Evolutionary conservation across 164 flowering plant genomes (phyloP).

Genomic region (Vitis amurensis): DNA sequence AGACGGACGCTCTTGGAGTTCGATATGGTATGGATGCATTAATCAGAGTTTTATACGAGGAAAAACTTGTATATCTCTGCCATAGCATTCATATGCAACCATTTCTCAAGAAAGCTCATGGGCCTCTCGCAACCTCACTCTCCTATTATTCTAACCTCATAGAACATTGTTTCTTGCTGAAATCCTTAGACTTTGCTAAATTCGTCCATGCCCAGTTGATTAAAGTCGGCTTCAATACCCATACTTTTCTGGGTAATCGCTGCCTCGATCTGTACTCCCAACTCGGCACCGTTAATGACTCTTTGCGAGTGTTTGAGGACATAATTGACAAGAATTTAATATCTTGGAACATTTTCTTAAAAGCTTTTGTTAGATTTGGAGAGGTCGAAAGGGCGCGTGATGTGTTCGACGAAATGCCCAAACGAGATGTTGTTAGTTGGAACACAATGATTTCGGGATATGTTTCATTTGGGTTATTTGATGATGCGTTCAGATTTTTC

Average conservation of each 20-base stretch:
- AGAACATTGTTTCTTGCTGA: slow-evolving; percentile 31
- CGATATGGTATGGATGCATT: no score
- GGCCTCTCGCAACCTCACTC: slow-evolving; percentile 16
- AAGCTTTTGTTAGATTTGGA: slow-evolving; percentile 20
- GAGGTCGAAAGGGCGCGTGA: background rate
- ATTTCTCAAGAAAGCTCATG: slow-evolving; percentile 13
- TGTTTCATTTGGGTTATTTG: slow-evolving; percentile 13
- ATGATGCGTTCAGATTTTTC: slow-evolving; percentile 11
- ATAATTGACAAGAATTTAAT: slow-evolving; percentile 31
- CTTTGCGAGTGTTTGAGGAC: slow-evolving; percentile 33
- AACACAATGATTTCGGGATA: slow-evolving; percentile 16
- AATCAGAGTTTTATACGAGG: no score
- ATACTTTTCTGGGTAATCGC: slow-evolving; percentile 60
- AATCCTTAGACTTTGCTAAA: slow-evolving; percentile 32
- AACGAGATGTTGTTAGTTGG: slow-evolving; percentile 19
- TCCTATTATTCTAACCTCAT: slow-evolving; percentile 37
- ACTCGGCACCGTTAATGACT: slow-evolving; percentile 29
- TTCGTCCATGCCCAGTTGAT: slow-evolving; percentile 56
- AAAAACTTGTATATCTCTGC: no score
- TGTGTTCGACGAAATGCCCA: slow-evolving; percentile 11
- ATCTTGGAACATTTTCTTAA: slow-evolving; percentile 60
- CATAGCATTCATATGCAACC: slow-evolving; percentile 26
- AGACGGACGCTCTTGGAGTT: no score
- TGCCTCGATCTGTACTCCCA: slow-evolving; percentile 41
- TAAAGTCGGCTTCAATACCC: slow-evolving; percentile 40